phyloP scores from a whole-genome alignment of 2,329 filamentous ascomycete genomes.

The Ceratocystis ficicola region DNA sequence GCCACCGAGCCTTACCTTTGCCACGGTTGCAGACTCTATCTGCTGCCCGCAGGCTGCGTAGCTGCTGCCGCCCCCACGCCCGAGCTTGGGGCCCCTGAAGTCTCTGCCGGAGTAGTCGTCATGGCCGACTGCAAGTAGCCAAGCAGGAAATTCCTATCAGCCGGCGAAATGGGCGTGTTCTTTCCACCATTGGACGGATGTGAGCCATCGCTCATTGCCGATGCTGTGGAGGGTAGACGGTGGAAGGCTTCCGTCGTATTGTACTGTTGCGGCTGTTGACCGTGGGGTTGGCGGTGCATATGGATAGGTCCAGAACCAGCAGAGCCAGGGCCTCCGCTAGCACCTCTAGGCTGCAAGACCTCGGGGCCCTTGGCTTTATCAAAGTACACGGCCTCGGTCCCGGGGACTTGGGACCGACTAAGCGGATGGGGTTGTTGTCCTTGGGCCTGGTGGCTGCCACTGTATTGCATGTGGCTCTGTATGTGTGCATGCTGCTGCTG shows the following conservation, averaged over 20 bases:
- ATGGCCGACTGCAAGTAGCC: constrained; percentile 55
- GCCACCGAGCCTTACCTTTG: neutral
- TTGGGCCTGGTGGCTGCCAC: constrained; percentile 17
- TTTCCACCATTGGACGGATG: constrained; percentile 35
- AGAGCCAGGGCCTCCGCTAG: neutral
- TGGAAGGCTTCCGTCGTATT: constrained; percentile 25
- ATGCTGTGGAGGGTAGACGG: constrained; percentile 36
- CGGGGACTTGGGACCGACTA: constrained; percentile 19
- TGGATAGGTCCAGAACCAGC: too few species aligned
- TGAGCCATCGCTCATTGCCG: constrained; percentile 30
- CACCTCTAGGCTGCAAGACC: neutral
- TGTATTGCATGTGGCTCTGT: constrained; percentile 11
- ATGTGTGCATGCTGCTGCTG: constrained; percentile 14
- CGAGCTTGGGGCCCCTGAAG: constrained; percentile 23
- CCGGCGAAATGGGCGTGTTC: constrained; percentile 47
- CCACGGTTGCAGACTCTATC: constrained; percentile 8
- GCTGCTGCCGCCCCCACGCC: neutral
- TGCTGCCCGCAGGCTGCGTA: constrained; percentile 4
- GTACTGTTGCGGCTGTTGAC: constrained; percentile 9
- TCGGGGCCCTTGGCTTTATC: neutral
- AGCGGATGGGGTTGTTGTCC: constrained; percentile 19
- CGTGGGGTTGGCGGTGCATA: neutral
- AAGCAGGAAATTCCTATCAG: constrained; percentile 63
- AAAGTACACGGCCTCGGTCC: neutral
- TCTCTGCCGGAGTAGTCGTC: constrained; percentile 23